These are phyloP conservation scores for Reutealis trisperma DNA, from an alignment of 345 rosid genomes.

Conservation along the genomic window DNA sequence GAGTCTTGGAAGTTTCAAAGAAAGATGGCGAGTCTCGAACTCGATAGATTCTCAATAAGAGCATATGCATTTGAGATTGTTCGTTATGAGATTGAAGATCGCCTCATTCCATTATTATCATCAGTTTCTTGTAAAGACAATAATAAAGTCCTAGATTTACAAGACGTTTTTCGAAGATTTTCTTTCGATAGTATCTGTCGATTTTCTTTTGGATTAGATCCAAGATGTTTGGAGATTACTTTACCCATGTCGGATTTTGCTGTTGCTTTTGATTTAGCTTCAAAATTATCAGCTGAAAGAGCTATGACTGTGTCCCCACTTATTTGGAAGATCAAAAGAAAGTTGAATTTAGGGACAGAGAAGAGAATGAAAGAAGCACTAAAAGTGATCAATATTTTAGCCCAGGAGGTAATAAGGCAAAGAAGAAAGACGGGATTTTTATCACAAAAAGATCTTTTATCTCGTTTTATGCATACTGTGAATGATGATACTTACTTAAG, in stretches of 20 bases:
- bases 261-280: conserved; percentile 58
- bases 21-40: conserved; percentile 63
- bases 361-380: conserved; percentile 53
- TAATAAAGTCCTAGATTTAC: conserved; percentile 41
- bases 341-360: conserved; percentile 63
- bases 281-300: conserved; percentile 63
- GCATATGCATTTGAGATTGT: conserved; percentile 57
- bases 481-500: conserved; percentile 47
- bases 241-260: conserved; percentile 59
- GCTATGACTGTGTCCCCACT: conserved; percentile 52
- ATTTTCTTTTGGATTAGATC: conserved; percentile 70
- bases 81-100: conserved; percentile 45
- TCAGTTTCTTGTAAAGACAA: conserved; percentile 23
- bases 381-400: conserved; percentile 43
- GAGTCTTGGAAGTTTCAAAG: conserved; percentile 69
- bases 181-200: conserved; percentile 63
- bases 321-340: conserved; percentile 64
- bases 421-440: conserved; percentile 41
- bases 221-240: conserved; percentile 54
- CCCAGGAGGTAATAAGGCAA: conserved; percentile 49
- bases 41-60: conserved; percentile 46
- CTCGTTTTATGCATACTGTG: conserved; percentile 60
- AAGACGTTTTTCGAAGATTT: conserved; percentile 63
- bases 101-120: conserved; percentile 49
- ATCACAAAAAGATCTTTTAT: conserved; percentile 53